These are phyloP conservation scores for Metarhizium anisopliae DNA, from an alignment of 2,329 filamentous ascomycete genomes.

Conservation along the genomic window DNA sequence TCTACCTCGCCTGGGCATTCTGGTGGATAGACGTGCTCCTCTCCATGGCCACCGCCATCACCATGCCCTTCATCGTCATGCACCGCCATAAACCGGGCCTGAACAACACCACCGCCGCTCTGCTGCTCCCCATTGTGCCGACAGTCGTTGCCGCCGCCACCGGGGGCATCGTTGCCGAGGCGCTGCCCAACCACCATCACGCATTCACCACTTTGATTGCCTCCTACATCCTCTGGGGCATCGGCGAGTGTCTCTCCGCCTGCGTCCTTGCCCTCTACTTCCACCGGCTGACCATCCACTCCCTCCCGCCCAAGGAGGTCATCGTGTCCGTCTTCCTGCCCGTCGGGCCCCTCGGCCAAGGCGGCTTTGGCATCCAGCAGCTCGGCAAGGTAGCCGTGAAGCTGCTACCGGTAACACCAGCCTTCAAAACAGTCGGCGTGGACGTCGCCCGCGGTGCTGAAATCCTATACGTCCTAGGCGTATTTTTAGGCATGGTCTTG, in stretches of 20 bases:
- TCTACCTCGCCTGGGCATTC: conserved; percentile 44
- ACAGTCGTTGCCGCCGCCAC: conserved; percentile 56
- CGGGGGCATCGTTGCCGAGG: conserved; percentile 54
- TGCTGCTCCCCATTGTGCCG: conserved; percentile 58
- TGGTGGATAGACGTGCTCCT: conserved; percentile 50
- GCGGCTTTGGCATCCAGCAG: conserved; percentile 49
- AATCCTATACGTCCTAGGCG: conserved; percentile 49
- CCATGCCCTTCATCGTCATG: conserved; percentile 48
- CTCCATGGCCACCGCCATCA: conserved; percentile 44
- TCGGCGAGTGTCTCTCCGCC: conserved; percentile 49
- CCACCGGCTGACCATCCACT: conserved; percentile 57
- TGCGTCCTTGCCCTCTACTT: conserved; percentile 60
- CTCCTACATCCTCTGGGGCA: conserved; percentile 61
- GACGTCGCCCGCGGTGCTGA: conserved; percentile 21
- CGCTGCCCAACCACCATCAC: conserved; percentile 43
- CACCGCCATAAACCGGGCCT: conserved; percentile 36
- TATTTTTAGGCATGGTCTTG: conserved; percentile 33
- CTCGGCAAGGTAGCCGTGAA: conserved; percentile 37
- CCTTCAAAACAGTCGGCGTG: conserved; percentile 34
- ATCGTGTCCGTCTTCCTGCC: conserved; percentile 62
- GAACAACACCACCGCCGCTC: conserved; percentile 52
- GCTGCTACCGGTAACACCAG: conserved; percentile 27
- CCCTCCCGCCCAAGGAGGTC: conserved; percentile 55
- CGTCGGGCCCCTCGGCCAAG: conserved; percentile 57
- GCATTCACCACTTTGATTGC: conserved; percentile 54